phyloP scores from a whole-genome alignment of 768 basidiomycete genomes.

The Xerocomus potaroensis region DNA sequence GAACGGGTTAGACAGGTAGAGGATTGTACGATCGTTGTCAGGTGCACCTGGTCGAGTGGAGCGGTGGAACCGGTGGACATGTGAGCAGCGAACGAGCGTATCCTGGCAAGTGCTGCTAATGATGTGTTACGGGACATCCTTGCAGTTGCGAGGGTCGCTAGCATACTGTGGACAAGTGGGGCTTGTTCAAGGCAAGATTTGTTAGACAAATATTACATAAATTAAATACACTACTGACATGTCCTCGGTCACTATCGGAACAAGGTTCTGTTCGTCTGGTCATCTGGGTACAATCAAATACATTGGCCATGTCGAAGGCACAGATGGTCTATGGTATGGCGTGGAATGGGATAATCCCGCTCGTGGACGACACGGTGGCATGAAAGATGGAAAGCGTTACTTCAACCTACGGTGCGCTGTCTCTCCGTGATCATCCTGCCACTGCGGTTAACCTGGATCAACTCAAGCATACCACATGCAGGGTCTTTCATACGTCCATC shows the following conservation, averaged over 20 bases:
- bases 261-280: constrained; percentile 50
- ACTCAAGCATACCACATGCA: constrained; percentile 54
- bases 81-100: constrained; percentile 31
- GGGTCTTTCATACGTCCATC: constrained; percentile 82
- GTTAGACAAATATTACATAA: constrained; percentile 14
- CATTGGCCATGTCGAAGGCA: constrained; percentile 58
- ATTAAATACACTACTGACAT: constrained; percentile 2
- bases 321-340: constrained; percentile 82
- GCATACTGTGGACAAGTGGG: constrained; percentile 22
- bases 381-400: constrained; percentile 71
- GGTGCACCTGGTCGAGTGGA: constrained; percentile 28
- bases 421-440: constrained; percentile 10
- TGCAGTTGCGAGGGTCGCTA: constrained; percentile 20
- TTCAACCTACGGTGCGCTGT: constrained; percentile 67
- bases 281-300: constrained; percentile 69
- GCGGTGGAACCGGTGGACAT: constrained; percentile 27
- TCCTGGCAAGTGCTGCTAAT: constrained; percentile 27
- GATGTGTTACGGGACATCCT: constrained; percentile 29
- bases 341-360: constrained; percentile 90
- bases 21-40: neutral
- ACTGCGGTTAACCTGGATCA: constrained; percentile 4
- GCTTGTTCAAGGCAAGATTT: too few relatives aligned
- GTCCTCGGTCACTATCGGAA: constrained; percentile 37
- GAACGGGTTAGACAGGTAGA: neutral
- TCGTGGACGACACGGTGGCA: constrained; percentile 86